Conservation (phyloP, 2,329 filamentous ascomycete genomes). For the Aspergillus spinulosporus region DNA sequence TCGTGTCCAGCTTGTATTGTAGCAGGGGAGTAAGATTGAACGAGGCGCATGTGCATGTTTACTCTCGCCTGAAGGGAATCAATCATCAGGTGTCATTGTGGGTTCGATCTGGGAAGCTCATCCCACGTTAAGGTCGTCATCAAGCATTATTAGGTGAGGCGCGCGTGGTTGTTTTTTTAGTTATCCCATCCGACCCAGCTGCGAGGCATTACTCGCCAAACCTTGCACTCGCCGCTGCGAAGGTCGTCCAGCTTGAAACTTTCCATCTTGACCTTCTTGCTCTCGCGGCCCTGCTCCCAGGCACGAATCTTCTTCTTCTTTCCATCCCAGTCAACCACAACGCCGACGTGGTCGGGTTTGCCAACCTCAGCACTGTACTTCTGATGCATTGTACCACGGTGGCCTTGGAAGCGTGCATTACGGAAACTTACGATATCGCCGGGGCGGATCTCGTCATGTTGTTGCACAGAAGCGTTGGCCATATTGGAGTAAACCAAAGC, state of each 20-base stretch:
- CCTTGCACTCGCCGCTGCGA: conserved; percentile 89
- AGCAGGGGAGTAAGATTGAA: neutral
- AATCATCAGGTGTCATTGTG: conserved; percentile 14
- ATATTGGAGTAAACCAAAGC: conserved; percentile 92
- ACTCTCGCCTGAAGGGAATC: conserved; percentile 8
- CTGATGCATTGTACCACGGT: conserved; percentile 90
- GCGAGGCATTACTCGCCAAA: conserved; percentile 92
- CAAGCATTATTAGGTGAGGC: conserved; percentile 14
- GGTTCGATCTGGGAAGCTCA: neutral
- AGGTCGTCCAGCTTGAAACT: conserved; percentile 93
- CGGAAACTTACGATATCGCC: conserved; percentile 92
- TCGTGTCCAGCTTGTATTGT: conserved; percentile 10
- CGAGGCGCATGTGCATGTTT: conserved; percentile 6
- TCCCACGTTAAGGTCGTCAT: conserved; percentile 15
- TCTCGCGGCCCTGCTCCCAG: conserved; percentile 94
- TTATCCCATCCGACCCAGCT: conserved; percentile 87
- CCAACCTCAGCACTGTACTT: conserved; percentile 90
- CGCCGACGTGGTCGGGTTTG: conserved; percentile 80
- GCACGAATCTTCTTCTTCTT: conserved; percentile 96
- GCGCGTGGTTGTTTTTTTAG: conserved; percentile 11
- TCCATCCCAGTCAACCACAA: conserved; percentile 96
- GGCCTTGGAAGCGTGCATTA: conserved; percentile 91
- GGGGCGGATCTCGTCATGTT: conserved; percentile 87
- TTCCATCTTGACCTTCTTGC: conserved; percentile 88
- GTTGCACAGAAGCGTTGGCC: conserved; percentile 86